A percentile compares a stretch with the other conserved stretches of the same genome.
These are phyloP conservation scores for Candida sanyaensis DNA, from an alignment of 1,139 yeast genomes.

Conservation along the genomic window DNA sequence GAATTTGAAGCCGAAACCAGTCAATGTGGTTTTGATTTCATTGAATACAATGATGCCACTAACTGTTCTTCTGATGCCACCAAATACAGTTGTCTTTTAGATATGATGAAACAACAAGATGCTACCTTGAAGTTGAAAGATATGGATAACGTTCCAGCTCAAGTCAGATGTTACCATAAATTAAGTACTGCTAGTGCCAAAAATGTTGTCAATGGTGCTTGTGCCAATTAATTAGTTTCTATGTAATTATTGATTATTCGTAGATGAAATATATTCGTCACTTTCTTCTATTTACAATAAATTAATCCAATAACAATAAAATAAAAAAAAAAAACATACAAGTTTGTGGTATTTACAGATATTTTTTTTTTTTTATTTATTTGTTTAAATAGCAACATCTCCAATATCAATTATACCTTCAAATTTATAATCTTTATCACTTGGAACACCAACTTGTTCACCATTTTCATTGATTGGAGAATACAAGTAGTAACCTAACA, in stretches of 20 bases:
- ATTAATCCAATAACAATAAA: not conserved
- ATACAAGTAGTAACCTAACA: constrained; percentile 90
- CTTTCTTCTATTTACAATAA: constrained; percentile 4
- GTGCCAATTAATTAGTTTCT: constrained; percentile 10
- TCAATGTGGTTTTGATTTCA: constrained; percentile 18
- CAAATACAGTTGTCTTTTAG: constrained; percentile 18
- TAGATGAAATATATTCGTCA: not conserved
- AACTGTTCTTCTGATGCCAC: constrained; percentile 15
- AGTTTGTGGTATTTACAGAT: not conserved
- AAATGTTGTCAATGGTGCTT: constrained; percentile 16
- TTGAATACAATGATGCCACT: constrained; percentile 15
- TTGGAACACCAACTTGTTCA: constrained; percentile 52
- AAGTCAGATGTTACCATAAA: constrained; percentile 18
- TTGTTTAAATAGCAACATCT: constrained; percentile 47
- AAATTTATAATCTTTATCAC: constrained; percentile 49
- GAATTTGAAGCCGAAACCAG: constrained; percentile 15
- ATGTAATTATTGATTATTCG: not conserved
- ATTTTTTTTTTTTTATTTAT: not conserved
- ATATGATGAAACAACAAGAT: constrained; percentile 17
- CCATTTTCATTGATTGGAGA: constrained; percentile 62
- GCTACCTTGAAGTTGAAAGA: constrained; percentile 15
- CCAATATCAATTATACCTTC: constrained; percentile 57
- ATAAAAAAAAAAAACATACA: not conserved
- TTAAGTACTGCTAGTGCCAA: constrained; percentile 12
- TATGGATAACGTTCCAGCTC: constrained; percentile 18